Percentiles rank a stretch among this genome's conserved stretches.
Conservation (phyloP, 371 early-diverging fungal species). For the Racocetra persica region DNA sequence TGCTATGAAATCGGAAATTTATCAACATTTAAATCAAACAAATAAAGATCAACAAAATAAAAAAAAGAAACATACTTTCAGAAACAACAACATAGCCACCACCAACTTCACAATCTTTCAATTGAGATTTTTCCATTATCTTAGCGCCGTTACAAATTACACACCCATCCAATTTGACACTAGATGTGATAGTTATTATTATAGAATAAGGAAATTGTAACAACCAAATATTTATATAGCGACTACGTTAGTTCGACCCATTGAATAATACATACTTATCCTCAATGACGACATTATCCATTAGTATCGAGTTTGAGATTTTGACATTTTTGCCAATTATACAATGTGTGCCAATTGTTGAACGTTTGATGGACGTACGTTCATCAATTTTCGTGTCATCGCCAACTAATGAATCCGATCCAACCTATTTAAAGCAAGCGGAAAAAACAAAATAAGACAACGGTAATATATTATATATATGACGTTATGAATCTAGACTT, state of each 20-base stretch:
- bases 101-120: constrained; percentile 95
- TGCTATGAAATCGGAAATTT: constrained; percentile 32
- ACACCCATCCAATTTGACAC: constrained; percentile 90
- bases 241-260: too few relatives aligned
- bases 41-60: background rate
- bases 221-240: too few relatives aligned
- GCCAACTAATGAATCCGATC: constrained; percentile 91
- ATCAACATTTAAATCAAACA: background rate
- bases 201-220: too few relatives aligned
- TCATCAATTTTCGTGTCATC: constrained; percentile 90
- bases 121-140: constrained; percentile 74
- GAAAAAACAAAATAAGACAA: background rate
- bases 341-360: constrained; percentile 92
- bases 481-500: background rate
- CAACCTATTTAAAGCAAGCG: constrained; percentile 66
- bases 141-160: constrained; percentile 85
- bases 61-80: constrained; percentile 64
- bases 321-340: constrained; percentile 94
- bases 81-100: constrained; percentile 72
- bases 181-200: constrained; percentile 54
- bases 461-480: background rate
- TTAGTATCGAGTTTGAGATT: constrained; percentile 90
- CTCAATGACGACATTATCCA: constrained; percentile 91
- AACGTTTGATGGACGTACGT: constrained; percentile 89
- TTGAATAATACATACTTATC: constrained; percentile 68